A percentile compares a stretch with the other conserved stretches of the same genome.
These are phyloP conservation scores for Huntiella savannae DNA, from an alignment of 2,329 filamentous ascomycete species.

Conservation along the genomic window DNA sequence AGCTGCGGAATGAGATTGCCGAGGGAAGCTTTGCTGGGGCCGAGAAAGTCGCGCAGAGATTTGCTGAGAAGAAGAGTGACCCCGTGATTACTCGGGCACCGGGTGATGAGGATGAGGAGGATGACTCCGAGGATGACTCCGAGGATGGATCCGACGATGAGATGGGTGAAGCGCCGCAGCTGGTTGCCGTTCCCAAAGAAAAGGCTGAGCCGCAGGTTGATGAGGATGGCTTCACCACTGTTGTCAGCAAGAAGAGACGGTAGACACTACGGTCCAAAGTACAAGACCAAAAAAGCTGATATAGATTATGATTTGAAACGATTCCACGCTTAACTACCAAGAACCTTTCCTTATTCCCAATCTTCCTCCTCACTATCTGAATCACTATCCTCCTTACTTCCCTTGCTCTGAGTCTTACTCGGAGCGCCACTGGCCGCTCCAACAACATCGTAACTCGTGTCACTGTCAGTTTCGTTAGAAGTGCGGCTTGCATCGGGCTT, in stretches of 20 bases:
- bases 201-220: slow-evolving; percentile 54
- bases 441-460: slow-evolving; percentile 90
- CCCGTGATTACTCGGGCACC: slow-evolving; percentile 34
- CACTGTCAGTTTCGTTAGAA: slow-evolving; percentile 80
- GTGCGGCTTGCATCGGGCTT: slow-evolving; percentile 45
- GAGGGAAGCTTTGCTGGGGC: slow-evolving; percentile 48
- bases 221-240: slow-evolving; percentile 65
- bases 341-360: slow-evolving; percentile 41
- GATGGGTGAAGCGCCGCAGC: slow-evolving; percentile 49
- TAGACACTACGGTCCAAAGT: not conserved
- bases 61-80: slow-evolving; percentile 34
- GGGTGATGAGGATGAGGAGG: slow-evolving; percentile 33
- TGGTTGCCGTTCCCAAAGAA: slow-evolving; percentile 38
- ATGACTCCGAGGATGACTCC: slow-evolving; percentile 39
- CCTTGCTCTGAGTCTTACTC: slow-evolving; percentile 49
- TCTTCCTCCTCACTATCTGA: slow-evolving; percentile 44
- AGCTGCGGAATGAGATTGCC: slow-evolving; percentile 42
- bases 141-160: slow-evolving; percentile 33
- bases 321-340: not conserved
- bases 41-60: slow-evolving; percentile 41
- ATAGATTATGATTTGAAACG: not conserved
- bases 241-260: slow-evolving; percentile 41
- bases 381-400: slow-evolving; percentile 33
- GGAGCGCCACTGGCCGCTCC: slow-evolving; percentile 55
- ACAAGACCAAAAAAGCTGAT: not conserved